Percentiles rank a stretch among this genome's conserved stretches.
Conservation (phyloP, 1,284 basidiomycete genomes). For the Ceratobasidium sp. region DNA sequence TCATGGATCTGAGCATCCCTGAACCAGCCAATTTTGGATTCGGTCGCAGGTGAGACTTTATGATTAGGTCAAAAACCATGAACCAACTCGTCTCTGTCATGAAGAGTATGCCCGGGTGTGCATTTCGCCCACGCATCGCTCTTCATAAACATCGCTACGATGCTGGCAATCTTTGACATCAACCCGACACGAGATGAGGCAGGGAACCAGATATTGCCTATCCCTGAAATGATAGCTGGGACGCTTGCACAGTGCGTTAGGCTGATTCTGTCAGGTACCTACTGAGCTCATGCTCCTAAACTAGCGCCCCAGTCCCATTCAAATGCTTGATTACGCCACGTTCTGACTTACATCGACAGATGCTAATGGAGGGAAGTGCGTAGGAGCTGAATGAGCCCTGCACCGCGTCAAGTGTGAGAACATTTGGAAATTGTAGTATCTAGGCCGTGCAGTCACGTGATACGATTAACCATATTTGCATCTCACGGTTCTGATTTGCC, state of each 20-base stretch:
- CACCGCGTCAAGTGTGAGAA: not conserved
- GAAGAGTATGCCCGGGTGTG: constrained; percentile 42
- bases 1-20: constrained; percentile 1
- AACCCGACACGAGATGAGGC: constrained; percentile 42
- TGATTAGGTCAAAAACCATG: no score
- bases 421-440: not conserved
- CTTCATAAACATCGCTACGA: constrained; percentile 31
- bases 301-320: constrained; percentile 16
- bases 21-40: constrained; percentile 22
- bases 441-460: not conserved
- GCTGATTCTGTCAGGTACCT: not conserved
- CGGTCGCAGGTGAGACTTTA: constrained; percentile 8
- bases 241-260: not conserved
- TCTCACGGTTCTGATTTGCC: not conserved
- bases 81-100: not conserved
- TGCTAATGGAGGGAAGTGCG: not conserved
- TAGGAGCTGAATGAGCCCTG: not conserved
- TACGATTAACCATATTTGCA: not conserved
- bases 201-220: constrained; percentile 42
- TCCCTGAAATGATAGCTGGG: not conserved
- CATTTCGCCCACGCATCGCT: constrained; percentile 35
- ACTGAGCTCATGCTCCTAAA: not conserved
- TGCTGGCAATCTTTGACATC: constrained; percentile 51
- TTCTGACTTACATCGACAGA: constrained; percentile 1
- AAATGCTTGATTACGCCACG: constrained; percentile 27